These are phyloP conservation scores for Pestalotiopsis sp. DNA, from an alignment of 2,329 filamentous ascomycete species.

Conservation along the genomic window DNA sequence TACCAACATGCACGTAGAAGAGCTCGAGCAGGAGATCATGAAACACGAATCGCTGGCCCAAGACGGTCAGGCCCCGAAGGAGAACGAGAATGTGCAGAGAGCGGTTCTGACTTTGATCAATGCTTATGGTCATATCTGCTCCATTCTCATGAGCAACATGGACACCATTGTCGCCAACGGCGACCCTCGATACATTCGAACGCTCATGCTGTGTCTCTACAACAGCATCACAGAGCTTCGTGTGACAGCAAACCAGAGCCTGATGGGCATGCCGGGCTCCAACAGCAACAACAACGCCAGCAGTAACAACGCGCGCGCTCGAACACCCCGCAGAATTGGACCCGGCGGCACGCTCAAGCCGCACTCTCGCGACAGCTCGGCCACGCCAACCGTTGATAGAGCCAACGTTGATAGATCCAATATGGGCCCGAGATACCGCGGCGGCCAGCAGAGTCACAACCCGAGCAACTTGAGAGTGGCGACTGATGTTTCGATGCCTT, in stretches of 20 bases:
- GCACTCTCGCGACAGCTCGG: conserved; percentile 53
- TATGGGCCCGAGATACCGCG: conserved; percentile 38
- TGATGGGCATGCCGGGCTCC: conserved; percentile 24
- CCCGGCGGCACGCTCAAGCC: conserved; percentile 52
- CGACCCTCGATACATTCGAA: conserved; percentile 68
- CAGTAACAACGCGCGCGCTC: conserved; percentile 11
- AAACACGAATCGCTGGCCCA: conserved; percentile 58
- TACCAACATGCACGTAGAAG: conserved; percentile 67
- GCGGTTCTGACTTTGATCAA: conserved; percentile 66
- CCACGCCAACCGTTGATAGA: conserved; percentile 55
- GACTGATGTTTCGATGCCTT: conserved; percentile 55
- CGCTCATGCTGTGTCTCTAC: conserved; percentile 64
- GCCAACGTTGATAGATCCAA: conserved; percentile 47
- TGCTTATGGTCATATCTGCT: conserved; percentile 68
- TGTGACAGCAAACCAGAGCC: conserved; percentile 45
- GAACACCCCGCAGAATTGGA: conserved; percentile 27
- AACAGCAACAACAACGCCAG: not conserved
- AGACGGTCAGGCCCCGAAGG: conserved; percentile 50
- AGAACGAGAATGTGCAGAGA: conserved; percentile 66
- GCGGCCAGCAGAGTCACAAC: conserved; percentile 44
- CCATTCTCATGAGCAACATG: conserved; percentile 61
- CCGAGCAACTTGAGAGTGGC: conserved; percentile 58
- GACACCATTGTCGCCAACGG: conserved; percentile 67
- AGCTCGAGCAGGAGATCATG: conserved; percentile 67
- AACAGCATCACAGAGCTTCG: conserved; percentile 70